Conservation (phyloP, 441 rosid genomes). For the Eutrema salsugineum region DNA sequence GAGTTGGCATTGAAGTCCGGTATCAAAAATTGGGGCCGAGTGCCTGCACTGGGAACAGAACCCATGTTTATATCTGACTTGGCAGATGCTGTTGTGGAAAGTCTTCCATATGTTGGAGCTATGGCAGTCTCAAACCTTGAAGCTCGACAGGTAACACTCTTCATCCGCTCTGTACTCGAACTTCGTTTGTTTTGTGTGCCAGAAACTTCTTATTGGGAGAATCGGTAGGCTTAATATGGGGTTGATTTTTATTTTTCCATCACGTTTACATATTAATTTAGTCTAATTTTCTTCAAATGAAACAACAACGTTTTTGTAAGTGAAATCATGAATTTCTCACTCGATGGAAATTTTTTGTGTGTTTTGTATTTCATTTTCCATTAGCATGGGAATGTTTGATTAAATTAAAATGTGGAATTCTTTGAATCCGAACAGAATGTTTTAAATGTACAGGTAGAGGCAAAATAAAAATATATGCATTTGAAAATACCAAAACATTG, state of each 20-base stretch:
- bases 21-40: slow-evolving; percentile 92
- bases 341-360: background rate
- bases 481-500: background rate
- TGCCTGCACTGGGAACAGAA: slow-evolving; percentile 94
- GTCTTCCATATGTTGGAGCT: slow-evolving; percentile 98
- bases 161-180: background rate
- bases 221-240: background rate
- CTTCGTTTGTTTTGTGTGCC: background rate
- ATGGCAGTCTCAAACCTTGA: slow-evolving; percentile 98
- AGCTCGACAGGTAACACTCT: slow-evolving; percentile 85
- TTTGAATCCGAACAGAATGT: background rate
- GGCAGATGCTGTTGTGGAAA: slow-evolving; percentile 97
- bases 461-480: background rate
- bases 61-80: slow-evolving; percentile 91
- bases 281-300: background rate
- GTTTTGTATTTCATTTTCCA: background rate
- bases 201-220: background rate
- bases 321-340: background rate
- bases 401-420: no score
- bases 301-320: background rate
- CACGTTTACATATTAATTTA: background rate
- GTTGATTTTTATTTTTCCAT: background rate
- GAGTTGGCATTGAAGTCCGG: slow-evolving; percentile 91
- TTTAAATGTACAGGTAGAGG: no score
- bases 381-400: background rate